These are phyloP conservation scores for Aspergillus phoenicis DNA, from an alignment of 2,329 filamentous ascomycete species.

Conservation along the genomic window DNA sequence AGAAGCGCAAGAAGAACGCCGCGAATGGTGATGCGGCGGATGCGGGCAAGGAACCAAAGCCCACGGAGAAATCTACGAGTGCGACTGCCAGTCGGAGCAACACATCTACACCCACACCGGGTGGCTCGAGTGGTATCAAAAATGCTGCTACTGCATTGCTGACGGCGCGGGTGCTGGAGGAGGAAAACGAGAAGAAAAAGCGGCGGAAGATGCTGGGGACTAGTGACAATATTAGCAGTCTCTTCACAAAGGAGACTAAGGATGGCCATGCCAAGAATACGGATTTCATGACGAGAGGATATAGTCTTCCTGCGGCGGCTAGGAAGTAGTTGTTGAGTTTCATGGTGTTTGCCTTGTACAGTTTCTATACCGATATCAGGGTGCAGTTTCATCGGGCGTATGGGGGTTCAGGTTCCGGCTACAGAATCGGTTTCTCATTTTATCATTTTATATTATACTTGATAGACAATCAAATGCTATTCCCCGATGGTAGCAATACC, in stretches of 20 bases:
- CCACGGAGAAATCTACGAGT: constrained; percentile 6
- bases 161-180: constrained; percentile 81
- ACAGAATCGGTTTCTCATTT: neutral
- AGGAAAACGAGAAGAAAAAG: constrained; percentile 83
- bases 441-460: too few relatives aligned
- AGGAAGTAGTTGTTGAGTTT: constrained; percentile 33
- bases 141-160: constrained; percentile 83
- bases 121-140: constrained; percentile 69
- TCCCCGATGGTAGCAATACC: neutral
- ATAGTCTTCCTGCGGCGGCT: constrained; percentile 51
- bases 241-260: constrained; percentile 53
- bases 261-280: constrained; percentile 46
- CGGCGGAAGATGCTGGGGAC: constrained; percentile 69
- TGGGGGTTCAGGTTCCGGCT: neutral
- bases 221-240: constrained; percentile 58
- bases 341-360: neutral
- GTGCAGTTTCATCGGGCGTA: constrained; percentile 10
- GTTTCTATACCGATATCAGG: neutral
- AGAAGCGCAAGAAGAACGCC: constrained; percentile 75
- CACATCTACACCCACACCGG: constrained; percentile 37
- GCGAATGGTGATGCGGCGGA: constrained; percentile 39
- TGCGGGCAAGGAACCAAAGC: constrained; percentile 37
- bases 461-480: neutral
- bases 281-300: constrained; percentile 64
- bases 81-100: constrained; percentile 30